Evolutionary conservation across 1,284 basidiomycete species (phyloP), one percentile per base, ranked within the genome.

Genomic region (Leccinum holopus): DNA sequence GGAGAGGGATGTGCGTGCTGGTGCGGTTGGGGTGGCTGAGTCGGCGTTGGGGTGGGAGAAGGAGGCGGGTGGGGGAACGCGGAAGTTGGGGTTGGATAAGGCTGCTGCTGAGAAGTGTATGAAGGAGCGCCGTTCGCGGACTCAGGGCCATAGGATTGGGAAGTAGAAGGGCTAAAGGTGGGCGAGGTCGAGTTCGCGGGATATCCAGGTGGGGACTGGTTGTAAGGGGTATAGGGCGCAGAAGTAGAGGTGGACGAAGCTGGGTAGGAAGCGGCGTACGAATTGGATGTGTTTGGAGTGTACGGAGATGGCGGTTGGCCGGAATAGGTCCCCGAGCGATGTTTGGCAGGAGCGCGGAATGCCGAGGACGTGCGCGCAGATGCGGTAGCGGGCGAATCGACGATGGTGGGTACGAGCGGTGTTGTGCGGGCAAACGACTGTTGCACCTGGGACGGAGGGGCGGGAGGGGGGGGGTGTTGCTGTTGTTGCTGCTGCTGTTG

Each of bases 341-440:
- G 69, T 70, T 75, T 72, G 60, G 63, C 39, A 6, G 66, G 59
- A 2, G 68, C 47, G 16, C 67, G 60, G 16, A 72, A 70, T 0
- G 65, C 37, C 18, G 44, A 47, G 10, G 44, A 18, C 10, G 44
- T 47, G 30, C 71, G 74, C 0, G 66, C 33, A 10, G 71, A 52
- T 1, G 60, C 55, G 3, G 60, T 3, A 7, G 25, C 9, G 32
- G 75, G 70, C 1, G 75, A 52, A 41, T 80, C 78, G 41, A 79
- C 72, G 21, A 69, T 74, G 2, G 77, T 75, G 16, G 79, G 78
- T 0, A 79, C 73, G 25, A 79, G 67, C 3, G 76, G 73, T 0
- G 72, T 75, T 14, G 72, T 67, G 47, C 72, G 66, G 2, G 72
- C 58, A 61, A 73, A 75, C 25, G 25, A 25, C 3, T 18, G 30